Base-by-base conservation (phyloP, 163 green algal genomes). In the Volvox carteri region DNA sequence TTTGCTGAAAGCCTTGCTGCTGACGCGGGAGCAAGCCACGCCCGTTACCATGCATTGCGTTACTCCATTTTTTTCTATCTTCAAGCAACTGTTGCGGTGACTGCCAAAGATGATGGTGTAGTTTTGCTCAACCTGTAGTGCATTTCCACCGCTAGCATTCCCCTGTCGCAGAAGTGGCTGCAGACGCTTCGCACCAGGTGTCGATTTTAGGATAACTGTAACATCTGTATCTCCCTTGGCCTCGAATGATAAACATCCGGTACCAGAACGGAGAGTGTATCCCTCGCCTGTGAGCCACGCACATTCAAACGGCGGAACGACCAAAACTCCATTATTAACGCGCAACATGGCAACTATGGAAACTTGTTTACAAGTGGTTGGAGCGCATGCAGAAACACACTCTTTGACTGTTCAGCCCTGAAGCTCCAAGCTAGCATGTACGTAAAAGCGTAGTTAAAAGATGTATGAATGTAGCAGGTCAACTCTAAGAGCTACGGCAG, bases 31-130 rank as follows among this genome's bases (percentile, higher is more conserved):
- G 6, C 92, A 92, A 19, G 90, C 90, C 42, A 95, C 90, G 18
- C 86, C 88, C 6, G 78, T 70, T 28, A 93, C 88, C 88, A 84
- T 78, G 73, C 60, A 75, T 28, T 90, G 67, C 33, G 85, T 92
- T 4, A 90, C 86, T 18, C 92, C 92, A 54, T 94, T 95, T 77
- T 94, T 94, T 42, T 95, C 92, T n/a, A 98, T 90, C 83, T 98
- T 97, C 18, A 98, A 90, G 78, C 96, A 96, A 87, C 91, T 96
- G 90, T 99, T 99, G 33, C 96, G 92, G 85, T 99, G 97, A 92
- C 93, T 97, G 67, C 97, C 97, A 28, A 99, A 87, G 11, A 98
- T 98, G 56, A 99, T 88, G 2, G 96, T 99, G 90, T 99, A 99
- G 87, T 97, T 96, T 60, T 88, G 76, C 54, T 97, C 94, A 0